These are phyloP conservation scores for Nissolia schottii DNA, from an alignment of 306 rosid genomes.

Conservation along the genomic window DNA sequence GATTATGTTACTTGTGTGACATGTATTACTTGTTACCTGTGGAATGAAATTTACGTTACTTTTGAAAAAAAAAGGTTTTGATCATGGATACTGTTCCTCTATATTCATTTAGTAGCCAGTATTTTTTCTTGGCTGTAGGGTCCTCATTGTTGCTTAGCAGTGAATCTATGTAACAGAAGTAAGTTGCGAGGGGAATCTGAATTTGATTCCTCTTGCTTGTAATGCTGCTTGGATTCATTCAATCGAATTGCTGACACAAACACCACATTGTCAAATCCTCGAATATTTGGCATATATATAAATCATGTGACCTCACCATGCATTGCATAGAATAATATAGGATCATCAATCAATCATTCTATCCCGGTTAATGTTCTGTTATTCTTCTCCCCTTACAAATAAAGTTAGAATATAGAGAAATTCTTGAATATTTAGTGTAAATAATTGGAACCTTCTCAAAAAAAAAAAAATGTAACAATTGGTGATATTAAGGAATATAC, in stretches of 20 bases:
- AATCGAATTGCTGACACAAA: conserved; percentile 25
- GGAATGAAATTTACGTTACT: too few species aligned
- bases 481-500: too few species aligned
- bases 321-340: neutral
- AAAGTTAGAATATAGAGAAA: neutral
- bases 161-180: conserved; percentile 20
- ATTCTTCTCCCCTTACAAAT: neutral
- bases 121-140: neutral
- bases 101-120: neutral
- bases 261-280: neutral
- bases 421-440: too few species aligned
- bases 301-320: neutral
- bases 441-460: too few species aligned
- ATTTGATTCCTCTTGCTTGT: conserved; percentile 28
- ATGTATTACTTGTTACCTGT: too few species aligned
- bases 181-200: conserved; percentile 21
- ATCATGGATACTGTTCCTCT: neutral
- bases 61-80: too few species aligned
- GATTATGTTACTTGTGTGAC: too few species aligned
- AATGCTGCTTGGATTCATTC: neutral
- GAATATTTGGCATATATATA: neutral
- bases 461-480: too few species aligned
- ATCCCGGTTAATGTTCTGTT: neutral
- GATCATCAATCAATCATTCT: neutral
- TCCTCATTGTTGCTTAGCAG: neutral